Base-by-base conservation (phyloP, 768 basidiomycete species). In the Flagelloscypha sp. region DNA sequence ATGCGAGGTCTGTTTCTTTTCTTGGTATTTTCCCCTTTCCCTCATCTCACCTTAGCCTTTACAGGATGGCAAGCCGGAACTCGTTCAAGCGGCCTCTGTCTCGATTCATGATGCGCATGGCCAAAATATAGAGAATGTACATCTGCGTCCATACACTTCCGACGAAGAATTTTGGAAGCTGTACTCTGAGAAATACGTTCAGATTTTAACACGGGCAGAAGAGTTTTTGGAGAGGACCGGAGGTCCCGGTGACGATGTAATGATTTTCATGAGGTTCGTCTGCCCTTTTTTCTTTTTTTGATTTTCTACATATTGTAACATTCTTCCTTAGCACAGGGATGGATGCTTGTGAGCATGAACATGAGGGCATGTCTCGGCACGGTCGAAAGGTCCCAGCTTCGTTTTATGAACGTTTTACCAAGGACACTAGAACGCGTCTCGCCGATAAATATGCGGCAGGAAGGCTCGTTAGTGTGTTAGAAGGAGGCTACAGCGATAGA, bases 331-430 rank as follows among this genome's bases (percentile, higher is more conserved):
- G 90, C 45, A 88, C 86, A 43, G 94, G 94, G 1, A 90, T 97
- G 61, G 94, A 99, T 46, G 93, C 93, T 0, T 87, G 81, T 34
- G 84, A 92, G 50, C 89, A 95, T 49, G 94, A 99, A 51, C 79
- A 82, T 42, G 62, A 74, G 9, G 80, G 77, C 3, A 99, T 99
- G 94, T 89, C 87, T 17, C 67, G 94, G 11, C 93, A 99, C 52
- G 71, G 75, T 24, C 79, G 90, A n/a, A 83, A 82, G 42, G 88
- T 97, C 0, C 93, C 93, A 0, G 68, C 78, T 0, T 76, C 78
- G 0, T 95, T 95, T 57, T 98, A 84, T 55, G 62, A 81, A 47
- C 80, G 75, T 7, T 94, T 97, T 48, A 78, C 89, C 1, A 66
- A 58, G 4, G 89, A 94, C 46, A 74, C 76, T 0, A n/a, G n/a